Percentiles rank a stretch among this genome's conserved stretches.
Evolutionary conservation across 169 alveolate species (phyloP).

Genomic region (Plasmodium gonderi): DNA sequence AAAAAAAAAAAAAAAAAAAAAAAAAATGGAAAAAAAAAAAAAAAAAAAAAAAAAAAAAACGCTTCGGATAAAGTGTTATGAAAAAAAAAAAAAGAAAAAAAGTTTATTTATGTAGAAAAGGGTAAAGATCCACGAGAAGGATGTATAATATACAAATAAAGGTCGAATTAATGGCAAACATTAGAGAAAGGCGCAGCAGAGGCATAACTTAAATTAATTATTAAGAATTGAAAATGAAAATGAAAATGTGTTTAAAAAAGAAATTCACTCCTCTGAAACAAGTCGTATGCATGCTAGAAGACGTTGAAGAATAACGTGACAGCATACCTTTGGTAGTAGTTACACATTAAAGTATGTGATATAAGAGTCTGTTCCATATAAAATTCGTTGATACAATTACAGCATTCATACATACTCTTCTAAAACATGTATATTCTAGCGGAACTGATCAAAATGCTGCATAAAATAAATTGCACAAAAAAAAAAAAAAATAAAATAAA

Average conservation of each 20-base stretch:
- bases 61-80: not conserved
- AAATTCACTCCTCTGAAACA: no score
- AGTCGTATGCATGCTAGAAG: no score
- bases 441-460: not conserved
- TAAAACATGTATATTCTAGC: not conserved
- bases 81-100: not conserved
- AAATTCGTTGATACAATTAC: no score
- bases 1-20: not conserved
- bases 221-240: conserved; percentile 1
- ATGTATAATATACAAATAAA: not conserved
- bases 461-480: not conserved
- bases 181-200: not conserved
- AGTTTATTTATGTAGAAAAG: not conserved
- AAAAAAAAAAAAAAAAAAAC: not conserved
- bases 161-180: not conserved
- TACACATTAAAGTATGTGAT: no score
- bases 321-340: not conserved
- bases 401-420: no score
- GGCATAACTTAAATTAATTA: not conserved
- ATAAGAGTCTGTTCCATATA: no score
- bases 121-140: not conserved
- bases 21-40: not conserved
- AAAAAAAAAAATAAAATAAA: not conserved
- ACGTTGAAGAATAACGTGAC: no score
- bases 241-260: not conserved